Percentiles rank a stretch among this genome's conserved stretches.
Conservation (phyloP, 306 rosid genomes). For the Inga oerstediana region DNA sequence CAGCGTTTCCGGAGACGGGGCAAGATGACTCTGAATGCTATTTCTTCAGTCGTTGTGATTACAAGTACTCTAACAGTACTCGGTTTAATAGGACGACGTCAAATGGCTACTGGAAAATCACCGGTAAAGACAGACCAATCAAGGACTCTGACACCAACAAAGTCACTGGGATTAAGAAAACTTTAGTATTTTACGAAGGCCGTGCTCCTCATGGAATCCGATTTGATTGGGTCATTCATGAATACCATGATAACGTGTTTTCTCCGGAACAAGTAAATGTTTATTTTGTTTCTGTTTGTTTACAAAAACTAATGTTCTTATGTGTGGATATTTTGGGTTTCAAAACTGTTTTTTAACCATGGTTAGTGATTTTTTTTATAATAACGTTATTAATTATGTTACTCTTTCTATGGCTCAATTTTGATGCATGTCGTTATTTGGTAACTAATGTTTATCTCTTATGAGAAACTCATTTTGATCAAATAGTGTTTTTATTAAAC, state of each 20-base stretch:
- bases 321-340: background rate
- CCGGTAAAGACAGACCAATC: too few species aligned
- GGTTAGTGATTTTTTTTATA: too few species aligned
- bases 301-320: background rate
- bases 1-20: background rate
- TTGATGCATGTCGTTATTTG: too few species aligned
- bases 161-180: too few species aligned
- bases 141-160: too few species aligned
- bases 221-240: slow-evolving; percentile 66
- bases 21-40: background rate
- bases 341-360: background rate
- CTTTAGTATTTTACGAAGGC: background rate
- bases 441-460: too few species aligned
- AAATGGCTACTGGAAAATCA: too few species aligned
- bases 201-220: slow-evolving; percentile 21
- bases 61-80: too few species aligned
- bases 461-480: background rate
- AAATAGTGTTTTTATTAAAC: background rate
- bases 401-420: too few species aligned
- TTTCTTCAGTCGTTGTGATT: too few species aligned
- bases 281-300: background rate
- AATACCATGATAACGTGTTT: slow-evolving; percentile 48
- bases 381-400: background rate
- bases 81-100: too few species aligned
- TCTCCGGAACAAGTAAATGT: slow-evolving; percentile 32